Conservation (phyloP, 1,284 basidiomycete genomes). For the Stygiomarasmius scandens region DNA sequence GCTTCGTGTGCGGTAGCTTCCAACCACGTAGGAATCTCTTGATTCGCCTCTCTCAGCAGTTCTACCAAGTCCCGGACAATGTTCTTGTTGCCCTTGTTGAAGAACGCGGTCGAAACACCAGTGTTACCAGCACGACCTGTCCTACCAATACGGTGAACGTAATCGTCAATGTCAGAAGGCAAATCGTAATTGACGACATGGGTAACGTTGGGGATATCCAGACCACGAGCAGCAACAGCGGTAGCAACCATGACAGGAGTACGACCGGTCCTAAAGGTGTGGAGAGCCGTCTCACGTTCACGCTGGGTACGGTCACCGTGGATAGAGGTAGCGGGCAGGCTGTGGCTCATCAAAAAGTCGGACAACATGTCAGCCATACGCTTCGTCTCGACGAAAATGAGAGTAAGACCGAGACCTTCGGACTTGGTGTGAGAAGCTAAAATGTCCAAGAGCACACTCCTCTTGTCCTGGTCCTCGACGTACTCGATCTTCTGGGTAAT, state of each 20-base stretch:
- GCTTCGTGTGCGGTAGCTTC: constrained; percentile 86
- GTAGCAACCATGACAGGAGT: constrained; percentile 98
- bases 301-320: constrained; percentile 98
- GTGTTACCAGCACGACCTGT: constrained; percentile 99
- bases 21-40: constrained; percentile 93
- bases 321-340: constrained; percentile 92
- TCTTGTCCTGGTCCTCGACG: constrained; percentile 97
- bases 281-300: constrained; percentile 94
- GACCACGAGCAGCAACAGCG: constrained; percentile 97
- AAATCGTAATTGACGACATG: constrained; percentile 99
- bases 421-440: constrained; percentile 74
- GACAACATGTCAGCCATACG: constrained; percentile 98
- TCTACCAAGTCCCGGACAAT: constrained; percentile 93
- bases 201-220: constrained; percentile 99
- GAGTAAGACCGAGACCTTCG: constrained; percentile 74
- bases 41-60: constrained; percentile 94
- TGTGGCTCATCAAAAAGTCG: constrained; percentile 89
- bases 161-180: constrained; percentile 98
- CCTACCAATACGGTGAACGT: constrained; percentile 98
- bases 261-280: constrained; percentile 93
- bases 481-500: constrained; percentile 99
- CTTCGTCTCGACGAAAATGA: constrained; percentile 99
- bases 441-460: constrained; percentile 94
- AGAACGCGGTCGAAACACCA: constrained; percentile 94
- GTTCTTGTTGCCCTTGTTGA: constrained; percentile 91